Conservation (phyloP, 192 early-diverging fungal species). For the Helicostylum pulchrum region DNA sequence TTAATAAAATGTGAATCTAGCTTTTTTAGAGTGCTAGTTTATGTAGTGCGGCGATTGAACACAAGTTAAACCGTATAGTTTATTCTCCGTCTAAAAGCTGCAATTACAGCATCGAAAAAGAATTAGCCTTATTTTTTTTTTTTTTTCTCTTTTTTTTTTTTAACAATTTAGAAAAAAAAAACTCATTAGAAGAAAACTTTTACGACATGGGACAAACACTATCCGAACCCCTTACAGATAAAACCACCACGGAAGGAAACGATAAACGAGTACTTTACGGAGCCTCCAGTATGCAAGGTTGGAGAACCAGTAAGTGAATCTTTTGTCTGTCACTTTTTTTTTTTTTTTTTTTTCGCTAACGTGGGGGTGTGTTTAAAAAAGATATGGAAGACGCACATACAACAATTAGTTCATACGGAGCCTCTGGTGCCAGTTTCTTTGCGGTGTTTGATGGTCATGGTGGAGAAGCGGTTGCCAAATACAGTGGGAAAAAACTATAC, state of each 20-base stretch:
- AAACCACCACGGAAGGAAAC: slow-evolving; percentile 72
- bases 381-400: slow-evolving; percentile 99
- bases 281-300: slow-evolving; percentile 95
- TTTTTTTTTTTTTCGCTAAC: background rate
- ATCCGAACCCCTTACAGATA: slow-evolving; percentile 87
- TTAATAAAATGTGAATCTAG: no score
- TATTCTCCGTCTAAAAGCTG: no score
- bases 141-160: background rate
- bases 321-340: background rate
- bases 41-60: no score
- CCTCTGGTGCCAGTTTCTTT: slow-evolving; percentile 78
- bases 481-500: slow-evolving; percentile 75
- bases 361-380: no score
- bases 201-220: slow-evolving; percentile 89
- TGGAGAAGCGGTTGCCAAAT: slow-evolving; percentile 80
- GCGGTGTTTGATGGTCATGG: slow-evolving; percentile 98
- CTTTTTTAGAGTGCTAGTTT: no score
- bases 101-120: no score
- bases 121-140: no score
- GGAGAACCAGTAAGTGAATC: slow-evolving; percentile 79
- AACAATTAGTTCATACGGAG: slow-evolving; percentile 67
- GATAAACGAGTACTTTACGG: slow-evolving; percentile 83
- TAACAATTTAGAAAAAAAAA: background rate
- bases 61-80: no score
- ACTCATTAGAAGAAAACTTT: background rate